Conservation (phyloP, 2,329 filamentous ascomycete species). For the Scytalidium lignicola region DNA sequence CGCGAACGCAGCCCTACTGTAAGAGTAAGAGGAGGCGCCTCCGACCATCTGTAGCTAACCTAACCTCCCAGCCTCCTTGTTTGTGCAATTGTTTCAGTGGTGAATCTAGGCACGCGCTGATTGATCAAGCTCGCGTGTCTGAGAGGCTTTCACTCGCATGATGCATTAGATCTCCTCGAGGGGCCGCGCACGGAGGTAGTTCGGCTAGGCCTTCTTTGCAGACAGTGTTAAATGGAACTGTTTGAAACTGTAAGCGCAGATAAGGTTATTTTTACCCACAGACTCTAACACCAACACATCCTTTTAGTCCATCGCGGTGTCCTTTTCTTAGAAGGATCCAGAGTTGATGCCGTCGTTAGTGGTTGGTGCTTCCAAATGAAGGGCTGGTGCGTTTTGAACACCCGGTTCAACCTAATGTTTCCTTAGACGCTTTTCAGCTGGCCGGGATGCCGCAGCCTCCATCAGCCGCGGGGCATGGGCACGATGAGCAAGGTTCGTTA, state of each 20-base stretch:
- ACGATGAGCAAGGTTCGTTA: background rate
- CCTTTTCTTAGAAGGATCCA: background rate
- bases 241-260: background rate
- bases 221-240: too few relatives aligned
- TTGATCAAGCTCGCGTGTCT: background rate
- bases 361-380: background rate
- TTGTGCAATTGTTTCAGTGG: background rate
- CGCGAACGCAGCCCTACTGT: background rate
- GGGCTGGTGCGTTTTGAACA: background rate
- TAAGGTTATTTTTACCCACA: background rate
- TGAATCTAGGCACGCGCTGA: background rate
- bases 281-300: background rate
- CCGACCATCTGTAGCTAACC: background rate
- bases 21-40: background rate
- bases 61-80: background rate
- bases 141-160: background rate
- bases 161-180: too few relatives aligned
- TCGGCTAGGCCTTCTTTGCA: too few relatives aligned
- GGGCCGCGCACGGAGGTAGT: too few relatives aligned
- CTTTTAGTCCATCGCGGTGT: background rate
- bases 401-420: background rate
- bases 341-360: background rate
- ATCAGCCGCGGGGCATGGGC: background rate
- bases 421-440: constrained; percentile 7
- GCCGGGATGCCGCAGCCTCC: constrained; percentile 5